These are phyloP conservation scores for Macrocybe gigantea DNA, from an alignment of 768 basidiomycete species.

Conservation along the genomic window DNA sequence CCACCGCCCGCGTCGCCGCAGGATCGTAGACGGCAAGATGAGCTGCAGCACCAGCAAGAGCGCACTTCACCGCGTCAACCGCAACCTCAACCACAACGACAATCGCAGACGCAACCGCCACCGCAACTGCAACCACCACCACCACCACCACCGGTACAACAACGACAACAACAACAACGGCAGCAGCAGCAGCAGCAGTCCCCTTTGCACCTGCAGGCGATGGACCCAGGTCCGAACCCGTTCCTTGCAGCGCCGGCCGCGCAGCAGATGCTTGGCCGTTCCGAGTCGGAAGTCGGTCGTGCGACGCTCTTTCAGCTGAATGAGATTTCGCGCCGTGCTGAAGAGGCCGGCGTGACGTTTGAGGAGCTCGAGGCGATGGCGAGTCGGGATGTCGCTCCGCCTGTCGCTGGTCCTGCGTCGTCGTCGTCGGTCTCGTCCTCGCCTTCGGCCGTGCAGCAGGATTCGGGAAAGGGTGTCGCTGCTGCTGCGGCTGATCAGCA, in stretches of 20 bases:
- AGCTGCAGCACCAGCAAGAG: background rate
- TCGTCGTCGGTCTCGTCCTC: background rate
- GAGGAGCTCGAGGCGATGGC: slow-evolving; percentile 8
- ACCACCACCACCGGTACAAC: slow-evolving; percentile 1
- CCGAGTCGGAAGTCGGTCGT: slow-evolving; percentile 55
- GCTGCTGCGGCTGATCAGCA: background rate
- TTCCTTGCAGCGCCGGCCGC: slow-evolving; percentile 56
- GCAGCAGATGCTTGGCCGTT: too few relatives aligned
- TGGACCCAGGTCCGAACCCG: slow-evolving; percentile 12
- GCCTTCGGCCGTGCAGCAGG: too few relatives aligned
- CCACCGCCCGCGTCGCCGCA: too few relatives aligned
- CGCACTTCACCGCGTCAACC: background rate
- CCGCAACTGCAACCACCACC: slow-evolving; percentile 1
- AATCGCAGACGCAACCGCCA: slow-evolving; percentile 6
- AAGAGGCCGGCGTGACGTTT: slow-evolving; percentile 19
- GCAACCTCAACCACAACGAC: slow-evolving; percentile 7
- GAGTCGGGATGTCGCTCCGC: background rate
- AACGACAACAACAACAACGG: slow-evolving; percentile 3
- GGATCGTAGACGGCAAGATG: too few relatives aligned
- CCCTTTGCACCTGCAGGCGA: too few relatives aligned
- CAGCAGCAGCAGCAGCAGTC: background rate
- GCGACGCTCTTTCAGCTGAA: slow-evolving; percentile 74
- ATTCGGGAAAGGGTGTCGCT: too few relatives aligned
- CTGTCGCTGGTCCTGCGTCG: background rate
- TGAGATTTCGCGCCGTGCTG: slow-evolving; percentile 64